These are phyloP conservation scores for Aspergillus steynii DNA, from an alignment of 495 filamentous ascomycete species.

Conservation along the genomic window DNA sequence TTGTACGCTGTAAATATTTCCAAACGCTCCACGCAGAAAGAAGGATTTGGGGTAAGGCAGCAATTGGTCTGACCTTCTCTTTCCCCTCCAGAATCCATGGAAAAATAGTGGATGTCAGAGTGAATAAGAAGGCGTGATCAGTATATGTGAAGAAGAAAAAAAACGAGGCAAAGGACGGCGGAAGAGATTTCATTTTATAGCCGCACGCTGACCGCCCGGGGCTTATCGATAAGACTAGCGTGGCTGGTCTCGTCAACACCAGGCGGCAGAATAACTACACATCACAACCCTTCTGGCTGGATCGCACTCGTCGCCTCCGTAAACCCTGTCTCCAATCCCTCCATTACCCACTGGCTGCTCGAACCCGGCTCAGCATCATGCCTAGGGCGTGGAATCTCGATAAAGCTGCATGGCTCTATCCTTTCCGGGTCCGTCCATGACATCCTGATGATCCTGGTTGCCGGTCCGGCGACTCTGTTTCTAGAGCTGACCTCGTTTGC, in stretches of 20 bases:
- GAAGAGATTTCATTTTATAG: slow-evolving; percentile 31
- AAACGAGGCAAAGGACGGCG: slow-evolving; percentile 32
- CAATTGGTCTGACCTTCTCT: slow-evolving; percentile 49
- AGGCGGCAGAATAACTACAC: background rate
- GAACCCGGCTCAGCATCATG: slow-evolving; percentile 14
- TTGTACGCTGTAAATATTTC: slow-evolving; percentile 47
- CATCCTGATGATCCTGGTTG: slow-evolving; percentile 1
- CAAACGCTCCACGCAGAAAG: slow-evolving; percentile 49
- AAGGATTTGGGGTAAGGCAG: slow-evolving; percentile 54
- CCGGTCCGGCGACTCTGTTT: background rate
- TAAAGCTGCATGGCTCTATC: slow-evolving; percentile 56
- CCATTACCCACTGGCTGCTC: no score
- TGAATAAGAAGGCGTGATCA: slow-evolving; percentile 50
- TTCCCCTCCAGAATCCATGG: slow-evolving; percentile 51
- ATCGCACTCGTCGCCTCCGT: no score
- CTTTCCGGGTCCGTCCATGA: slow-evolving; percentile 45
- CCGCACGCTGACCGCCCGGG: slow-evolving; percentile 16
- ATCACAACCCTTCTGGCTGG: no score
- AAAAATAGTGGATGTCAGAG: slow-evolving; percentile 40
- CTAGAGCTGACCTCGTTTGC: background rate
- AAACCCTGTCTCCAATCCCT: no score
- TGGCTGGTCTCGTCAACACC: slow-evolving; percentile 5
- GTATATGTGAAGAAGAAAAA: slow-evolving; percentile 39
- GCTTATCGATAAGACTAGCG: slow-evolving; percentile 47
- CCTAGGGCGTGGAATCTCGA: slow-evolving; percentile 27